Evolutionary conservation across 371 early-diverging fungal genomes (phyloP).

Genomic region (Mucor mucedo): DNA sequence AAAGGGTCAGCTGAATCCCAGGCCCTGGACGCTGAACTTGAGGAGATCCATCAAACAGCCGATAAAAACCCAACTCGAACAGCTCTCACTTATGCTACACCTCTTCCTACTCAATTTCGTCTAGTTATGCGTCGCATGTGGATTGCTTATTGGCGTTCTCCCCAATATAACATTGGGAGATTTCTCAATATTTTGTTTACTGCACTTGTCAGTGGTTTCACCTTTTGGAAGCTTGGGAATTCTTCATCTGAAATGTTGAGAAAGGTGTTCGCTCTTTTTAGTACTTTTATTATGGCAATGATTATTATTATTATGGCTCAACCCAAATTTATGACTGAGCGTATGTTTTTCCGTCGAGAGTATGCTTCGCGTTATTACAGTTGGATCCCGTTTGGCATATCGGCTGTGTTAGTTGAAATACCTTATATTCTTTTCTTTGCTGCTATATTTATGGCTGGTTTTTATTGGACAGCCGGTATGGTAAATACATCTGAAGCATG

Average conservation of each 20-base stretch:
- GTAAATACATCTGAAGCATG: constrained; percentile 40
- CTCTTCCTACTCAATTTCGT: constrained; percentile 35
- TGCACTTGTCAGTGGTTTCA: constrained; percentile 54
- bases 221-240: constrained; percentile 58
- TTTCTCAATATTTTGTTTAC: constrained; percentile 44
- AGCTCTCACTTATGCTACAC: constrained; percentile 32
- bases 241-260: constrained; percentile 62
- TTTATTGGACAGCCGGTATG: constrained; percentile 70
- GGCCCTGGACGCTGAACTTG: constrained; percentile 22
- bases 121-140: constrained; percentile 57
- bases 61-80: constrained; percentile 22
- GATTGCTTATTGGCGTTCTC: constrained; percentile 57
- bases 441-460: constrained; percentile 53
- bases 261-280: constrained; percentile 69
- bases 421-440: constrained; percentile 55
- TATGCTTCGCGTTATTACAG: constrained; percentile 69
- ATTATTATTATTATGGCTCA: constrained; percentile 38
- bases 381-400: constrained; percentile 59
- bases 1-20: constrained; percentile 32
- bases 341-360: constrained; percentile 67
- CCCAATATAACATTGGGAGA: constrained; percentile 63
- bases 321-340: constrained; percentile 62
- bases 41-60: constrained; percentile 15
- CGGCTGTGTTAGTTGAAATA: constrained; percentile 54
- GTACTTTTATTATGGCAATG: constrained; percentile 60